These are phyloP conservation scores for Nicotiana undulata DNA, from an alignment of 257 asterid genomes.

Conservation along the genomic window DNA sequence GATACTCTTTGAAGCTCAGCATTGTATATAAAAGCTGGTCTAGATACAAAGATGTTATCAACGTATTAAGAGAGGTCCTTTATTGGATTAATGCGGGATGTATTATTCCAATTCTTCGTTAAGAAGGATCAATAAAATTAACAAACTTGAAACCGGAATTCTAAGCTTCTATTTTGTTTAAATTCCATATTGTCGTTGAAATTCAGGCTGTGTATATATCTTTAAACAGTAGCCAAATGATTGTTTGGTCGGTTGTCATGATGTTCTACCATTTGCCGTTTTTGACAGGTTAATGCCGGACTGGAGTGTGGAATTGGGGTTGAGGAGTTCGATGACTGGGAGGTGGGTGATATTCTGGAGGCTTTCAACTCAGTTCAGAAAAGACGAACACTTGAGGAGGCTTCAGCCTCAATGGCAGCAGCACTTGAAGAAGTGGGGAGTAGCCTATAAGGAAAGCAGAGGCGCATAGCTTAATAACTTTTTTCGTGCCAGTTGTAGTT, in stretches of 20 bases:
- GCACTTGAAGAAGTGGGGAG: conserved; percentile 59
- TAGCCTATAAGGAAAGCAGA: conserved; percentile 21
- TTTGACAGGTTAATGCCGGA: conserved; percentile 78
- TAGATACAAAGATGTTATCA: background rate
- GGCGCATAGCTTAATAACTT: conserved; percentile 9
- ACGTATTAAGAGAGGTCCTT: background rate
- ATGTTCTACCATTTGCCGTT: background rate
- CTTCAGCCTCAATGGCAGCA: conserved; percentile 91
- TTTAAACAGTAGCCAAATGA: background rate
- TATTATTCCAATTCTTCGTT: background rate
- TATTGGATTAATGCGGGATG: background rate
- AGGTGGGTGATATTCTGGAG: conserved; percentile 70
- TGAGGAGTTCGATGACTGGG: conserved; percentile 71
- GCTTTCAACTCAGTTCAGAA: conserved; percentile 73
- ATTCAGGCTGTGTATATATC: background rate
- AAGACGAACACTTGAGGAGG: conserved; percentile 95
- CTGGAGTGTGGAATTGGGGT: conserved; percentile 90
- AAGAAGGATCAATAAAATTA: background rate
- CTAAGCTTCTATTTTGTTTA: background rate
- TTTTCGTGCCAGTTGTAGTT: background rate
- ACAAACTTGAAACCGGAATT: background rate
- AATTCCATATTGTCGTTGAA: background rate
- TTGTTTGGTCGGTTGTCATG: background rate
- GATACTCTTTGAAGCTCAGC: background rate
- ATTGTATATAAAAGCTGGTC: background rate